Evolutionary conservation across 768 basidiomycete genomes (phyloP).

Genomic region (Chlorophyllum brunneum): DNA sequence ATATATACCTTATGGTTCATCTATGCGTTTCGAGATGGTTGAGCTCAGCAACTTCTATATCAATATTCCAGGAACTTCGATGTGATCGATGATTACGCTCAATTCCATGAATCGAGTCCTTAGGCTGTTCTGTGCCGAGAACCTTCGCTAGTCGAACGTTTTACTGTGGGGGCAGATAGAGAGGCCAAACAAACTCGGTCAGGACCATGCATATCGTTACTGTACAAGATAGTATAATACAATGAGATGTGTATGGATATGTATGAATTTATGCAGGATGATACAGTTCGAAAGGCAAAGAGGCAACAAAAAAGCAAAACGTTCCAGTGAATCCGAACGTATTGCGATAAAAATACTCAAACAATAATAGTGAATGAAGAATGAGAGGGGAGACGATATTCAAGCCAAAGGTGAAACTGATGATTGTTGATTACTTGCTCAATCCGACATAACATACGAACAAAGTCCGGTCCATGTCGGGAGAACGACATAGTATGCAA

Average conservation of each 20-base stretch:
- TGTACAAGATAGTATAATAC: conserved; percentile 10
- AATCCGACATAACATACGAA: conserved; percentile 3
- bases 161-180: too few relatives aligned
- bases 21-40: neutral
- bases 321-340: conserved; percentile 10
- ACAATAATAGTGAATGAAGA: neutral
- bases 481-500: conserved; percentile 5
- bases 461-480: conserved; percentile 7
- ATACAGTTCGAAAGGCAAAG: conserved; percentile 7
- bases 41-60: neutral
- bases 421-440: conserved; percentile 7
- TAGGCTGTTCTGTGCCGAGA: too few relatives aligned
- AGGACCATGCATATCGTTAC: conserved; percentile 7
- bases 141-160: too few relatives aligned
- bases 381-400: neutral
- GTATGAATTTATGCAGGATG: conserved; percentile 7
- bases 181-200: too few relatives aligned
- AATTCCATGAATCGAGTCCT: too few relatives aligned
- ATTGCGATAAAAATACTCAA: conserved; percentile 22
- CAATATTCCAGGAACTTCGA: neutral
- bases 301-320: neutral
- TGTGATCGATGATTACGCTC: too few relatives aligned
- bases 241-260: conserved; percentile 5
- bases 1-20: neutral
- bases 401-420: neutral